These are phyloP conservation scores for Fomitopsis pulvina DNA, from an alignment of 768 basidiomycete genomes.

Conservation along the genomic window DNA sequence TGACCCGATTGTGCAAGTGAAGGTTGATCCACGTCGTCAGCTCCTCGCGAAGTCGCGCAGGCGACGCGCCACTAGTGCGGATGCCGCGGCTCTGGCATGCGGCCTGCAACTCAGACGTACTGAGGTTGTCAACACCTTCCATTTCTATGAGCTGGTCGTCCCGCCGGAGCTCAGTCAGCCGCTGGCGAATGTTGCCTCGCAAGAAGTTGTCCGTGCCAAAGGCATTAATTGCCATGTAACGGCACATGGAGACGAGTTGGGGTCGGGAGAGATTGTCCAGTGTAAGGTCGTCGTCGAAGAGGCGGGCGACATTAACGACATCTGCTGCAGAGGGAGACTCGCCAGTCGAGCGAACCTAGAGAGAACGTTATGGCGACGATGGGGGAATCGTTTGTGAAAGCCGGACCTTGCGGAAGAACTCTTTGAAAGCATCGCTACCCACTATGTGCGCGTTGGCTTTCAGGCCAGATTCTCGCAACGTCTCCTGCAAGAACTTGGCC, in stretches of 20 bases:
- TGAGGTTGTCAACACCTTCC: conserved; percentile 88
- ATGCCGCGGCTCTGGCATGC: conserved; percentile 95
- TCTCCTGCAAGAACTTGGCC: conserved; percentile 99
- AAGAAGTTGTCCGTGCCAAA: conserved; percentile 99
- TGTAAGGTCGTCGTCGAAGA: conserved; percentile 97
- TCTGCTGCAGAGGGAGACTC: conserved; percentile 87
- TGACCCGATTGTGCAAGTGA: conserved; percentile 86
- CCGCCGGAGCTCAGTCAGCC: conserved; percentile 74
- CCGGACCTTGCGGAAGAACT: conserved; percentile 94
- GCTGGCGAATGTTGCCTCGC: conserved; percentile 81
- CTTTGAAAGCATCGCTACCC: conserved; percentile 93
- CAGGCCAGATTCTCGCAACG: conserved; percentile 87
- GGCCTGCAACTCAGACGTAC: conserved; percentile 85
- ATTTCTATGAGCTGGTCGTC: conserved; percentile 90
- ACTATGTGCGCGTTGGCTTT: conserved; percentile 92
- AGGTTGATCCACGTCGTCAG: conserved; percentile 88
- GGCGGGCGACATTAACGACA: conserved; percentile 89
- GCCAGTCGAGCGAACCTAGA: conserved; percentile 88
- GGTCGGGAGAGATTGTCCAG: conserved; percentile 97
- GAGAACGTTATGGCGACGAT: neutral
- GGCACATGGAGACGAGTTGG: conserved; percentile 95
- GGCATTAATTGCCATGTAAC: conserved; percentile 97
- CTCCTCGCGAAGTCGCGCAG: conserved; percentile 84
- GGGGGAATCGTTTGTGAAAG: neutral
- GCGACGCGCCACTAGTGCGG: conserved; percentile 80